Evolutionary conservation across 2,329 filamentous ascomycete genomes (phyloP), one percentile per base, ranked within the genome.

Genomic region (Sclerotinia glacialis): DNA sequence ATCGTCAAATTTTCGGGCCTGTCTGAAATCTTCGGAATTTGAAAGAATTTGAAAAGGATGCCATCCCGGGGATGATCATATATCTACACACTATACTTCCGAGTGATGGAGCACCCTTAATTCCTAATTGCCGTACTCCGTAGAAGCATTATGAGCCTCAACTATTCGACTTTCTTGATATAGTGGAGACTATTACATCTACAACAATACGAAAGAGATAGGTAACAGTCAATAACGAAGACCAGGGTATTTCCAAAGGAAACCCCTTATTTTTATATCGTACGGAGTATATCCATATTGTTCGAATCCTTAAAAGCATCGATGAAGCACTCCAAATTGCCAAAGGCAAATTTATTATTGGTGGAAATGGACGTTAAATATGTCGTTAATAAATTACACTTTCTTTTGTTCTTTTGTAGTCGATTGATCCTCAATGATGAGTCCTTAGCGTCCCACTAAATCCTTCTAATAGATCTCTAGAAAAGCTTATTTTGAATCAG

Each of bases 51-150:
- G 7, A 21, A 53, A 34, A 21, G 14, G 31, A 37, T 21, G 12
- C 28, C 34, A n/a, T 54, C 31, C 18, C 34, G 52, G 21, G 16
- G 21, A 53, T 37, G 42, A 49, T 47, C 56, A 31, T 59, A 28
- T 37, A 60, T 60, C 56, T 42, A 47, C 42, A 60, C 14, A 47
- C 5, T 6, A 60, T 47, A 11, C 56, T 52, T 54, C 47, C 34
- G 44, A 16, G 28, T 55, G 34, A 16, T 31, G 47, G n/a, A 31
- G 50, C 28, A 42, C 23, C 14, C 5, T 31, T 42, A 28, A 14
- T 7, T 23, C 16, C 28, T 23, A n/a, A 12, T 55, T 37, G 7
- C 26, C 18, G 49, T 26, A 56, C 28, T 12, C n/a, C 12, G 21
- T 8, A 49, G 9, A 7, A 14, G 37, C 5, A 16, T 14, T 40